A percentile compares a stretch with the other conserved stretches of the same genome.
These are phyloP conservation scores for Leccinum olivaceopallidum DNA, from an alignment of 768 basidiomycete genomes.

Conservation along the genomic window DNA sequence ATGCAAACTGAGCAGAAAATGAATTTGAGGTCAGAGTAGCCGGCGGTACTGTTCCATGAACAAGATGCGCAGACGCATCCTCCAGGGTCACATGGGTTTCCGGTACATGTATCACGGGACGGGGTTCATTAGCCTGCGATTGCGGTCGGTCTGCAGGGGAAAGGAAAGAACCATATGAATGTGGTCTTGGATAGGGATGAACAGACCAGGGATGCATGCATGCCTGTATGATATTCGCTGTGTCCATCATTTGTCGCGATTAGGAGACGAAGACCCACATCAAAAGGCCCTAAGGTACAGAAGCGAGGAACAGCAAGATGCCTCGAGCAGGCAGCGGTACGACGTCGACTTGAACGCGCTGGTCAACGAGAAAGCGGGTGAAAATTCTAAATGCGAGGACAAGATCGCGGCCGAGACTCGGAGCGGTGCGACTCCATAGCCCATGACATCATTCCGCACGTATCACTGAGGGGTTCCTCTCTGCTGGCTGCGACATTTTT, in stretches of 20 bases:
- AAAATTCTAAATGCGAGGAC: neutral
- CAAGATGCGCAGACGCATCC: neutral
- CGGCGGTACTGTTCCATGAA: conserved; percentile 7
- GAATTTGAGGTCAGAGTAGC: conserved; percentile 26
- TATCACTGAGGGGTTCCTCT: neutral
- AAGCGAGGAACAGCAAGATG: neutral
- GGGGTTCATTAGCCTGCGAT: conserved; percentile 7
- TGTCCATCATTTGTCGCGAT: conserved; percentile 4
- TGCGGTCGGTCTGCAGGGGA: conserved; percentile 2
- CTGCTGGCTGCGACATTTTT: neutral
- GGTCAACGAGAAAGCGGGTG: neutral
- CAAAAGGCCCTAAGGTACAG: neutral
- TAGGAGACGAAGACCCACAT: conserved; percentile 3
- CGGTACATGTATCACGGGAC: neutral
- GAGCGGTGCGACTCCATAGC: neutral
- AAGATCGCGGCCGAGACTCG: neutral
- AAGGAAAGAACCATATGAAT: neutral
- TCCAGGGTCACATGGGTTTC: neutral
- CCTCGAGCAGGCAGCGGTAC: too few relatives aligned
- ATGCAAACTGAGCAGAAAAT: conserved; percentile 21
- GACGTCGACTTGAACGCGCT: neutral
- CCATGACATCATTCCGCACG: conserved; percentile 1
- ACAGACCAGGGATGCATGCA: neutral
- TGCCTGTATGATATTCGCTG: neutral
- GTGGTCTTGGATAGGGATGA: neutral